phyloP scores from a whole-genome alignment of 495 filamentous ascomycete genomes.

The Trichoderma erinaceum region DNA sequence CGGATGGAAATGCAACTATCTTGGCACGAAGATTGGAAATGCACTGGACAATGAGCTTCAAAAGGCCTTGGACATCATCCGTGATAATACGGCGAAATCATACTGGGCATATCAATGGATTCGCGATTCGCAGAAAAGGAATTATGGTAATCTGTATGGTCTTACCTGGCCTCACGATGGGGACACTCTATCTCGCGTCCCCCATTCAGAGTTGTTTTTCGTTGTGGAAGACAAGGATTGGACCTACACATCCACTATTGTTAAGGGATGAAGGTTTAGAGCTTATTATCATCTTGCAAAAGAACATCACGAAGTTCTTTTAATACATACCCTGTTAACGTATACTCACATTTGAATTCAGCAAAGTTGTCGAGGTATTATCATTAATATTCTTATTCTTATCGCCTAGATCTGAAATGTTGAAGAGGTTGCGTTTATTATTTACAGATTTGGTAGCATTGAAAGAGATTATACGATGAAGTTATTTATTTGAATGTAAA shows the following conservation, averaged over 20 bases:
- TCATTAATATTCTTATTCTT: too few species aligned
- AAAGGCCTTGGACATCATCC: neutral
- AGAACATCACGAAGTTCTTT: too few species aligned
- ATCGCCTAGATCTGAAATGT: too few species aligned
- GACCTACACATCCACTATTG: neutral
- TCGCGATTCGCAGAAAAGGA: neutral
- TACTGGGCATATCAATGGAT: neutral
- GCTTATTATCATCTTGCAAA: too few species aligned
- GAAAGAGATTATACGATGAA: too few species aligned
- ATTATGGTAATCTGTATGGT: neutral
- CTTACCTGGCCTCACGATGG: neutral
- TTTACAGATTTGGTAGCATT: too few species aligned
- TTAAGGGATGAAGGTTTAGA: neutral
- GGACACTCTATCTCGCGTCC: neutral
- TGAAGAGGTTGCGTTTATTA: too few species aligned
- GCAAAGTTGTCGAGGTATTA: too few species aligned
- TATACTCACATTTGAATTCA: too few species aligned
- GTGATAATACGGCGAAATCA: neutral
- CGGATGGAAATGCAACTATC: neutral
- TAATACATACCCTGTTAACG: too few species aligned
- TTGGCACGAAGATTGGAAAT: neutral
- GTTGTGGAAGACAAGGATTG: neutral
- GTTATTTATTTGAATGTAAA: too few species aligned
- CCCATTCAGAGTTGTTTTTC: neutral
- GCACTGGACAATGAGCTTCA: neutral